These are phyloP conservation scores for Verticillium nubilum DNA, from an alignment of 2,329 filamentous ascomycete genomes.

Conservation along the genomic window DNA sequence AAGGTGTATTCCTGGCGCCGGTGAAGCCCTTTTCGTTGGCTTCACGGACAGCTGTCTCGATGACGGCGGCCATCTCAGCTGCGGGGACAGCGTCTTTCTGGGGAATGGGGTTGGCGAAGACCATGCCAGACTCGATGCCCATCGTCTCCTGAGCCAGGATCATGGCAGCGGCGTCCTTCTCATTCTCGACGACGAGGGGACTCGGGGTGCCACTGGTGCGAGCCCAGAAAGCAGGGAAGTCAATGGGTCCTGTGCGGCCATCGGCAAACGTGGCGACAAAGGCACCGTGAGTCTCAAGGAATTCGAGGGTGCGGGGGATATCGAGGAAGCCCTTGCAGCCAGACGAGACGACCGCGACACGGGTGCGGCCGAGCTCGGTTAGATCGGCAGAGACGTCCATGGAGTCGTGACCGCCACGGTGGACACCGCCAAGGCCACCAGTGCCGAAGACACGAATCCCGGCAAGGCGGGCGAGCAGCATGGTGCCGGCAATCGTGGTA, in stretches of 20 bases:
- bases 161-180: constrained; percentile 83
- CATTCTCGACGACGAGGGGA: constrained; percentile 67
- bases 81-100: constrained; percentile 63
- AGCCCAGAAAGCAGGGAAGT: constrained; percentile 92
- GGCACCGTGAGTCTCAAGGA: constrained; percentile 66
- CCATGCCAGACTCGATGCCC: constrained; percentile 69
- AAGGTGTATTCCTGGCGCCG: constrained; percentile 80
- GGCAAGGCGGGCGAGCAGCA: constrained; percentile 79
- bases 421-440: constrained; percentile 89
- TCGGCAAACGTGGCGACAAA: constrained; percentile 87
- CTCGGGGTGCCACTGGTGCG: constrained; percentile 79
- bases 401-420: constrained; percentile 77
- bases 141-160: constrained; percentile 73
- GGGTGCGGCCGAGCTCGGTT: constrained; percentile 85
- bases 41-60: constrained; percentile 62
- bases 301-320: constrained; percentile 81
- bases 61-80: constrained; percentile 62
- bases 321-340: constrained; percentile 97
- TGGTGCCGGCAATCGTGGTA: constrained; percentile 90
- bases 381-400: constrained; percentile 96
- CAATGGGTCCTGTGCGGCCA: constrained; percentile 53
- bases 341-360: constrained; percentile 81
- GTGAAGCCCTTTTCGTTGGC: constrained; percentile 59
- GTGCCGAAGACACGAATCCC: constrained; percentile 93
- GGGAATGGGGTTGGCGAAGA: constrained; percentile 88